phyloP scores from a whole-genome alignment of 257 asterid genomes.

The Prunella vulgaris region DNA sequence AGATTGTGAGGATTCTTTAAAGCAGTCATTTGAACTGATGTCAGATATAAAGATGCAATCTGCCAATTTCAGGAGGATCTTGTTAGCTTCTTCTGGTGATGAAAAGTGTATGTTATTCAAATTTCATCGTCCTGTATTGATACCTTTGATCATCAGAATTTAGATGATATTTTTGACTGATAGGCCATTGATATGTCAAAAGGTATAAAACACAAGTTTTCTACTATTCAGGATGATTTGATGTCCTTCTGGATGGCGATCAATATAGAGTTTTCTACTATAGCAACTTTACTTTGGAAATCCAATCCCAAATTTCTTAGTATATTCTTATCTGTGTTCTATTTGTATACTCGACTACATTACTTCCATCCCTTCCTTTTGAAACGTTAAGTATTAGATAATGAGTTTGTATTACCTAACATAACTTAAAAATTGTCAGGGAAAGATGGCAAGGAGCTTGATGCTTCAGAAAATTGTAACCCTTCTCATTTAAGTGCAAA shows the following conservation, averaged over 20 bases:
- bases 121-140: not conserved
- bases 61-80: conserved; percentile 48
- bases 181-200: not conserved
- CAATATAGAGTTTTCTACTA: not conserved
- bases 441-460: conserved; percentile 38
- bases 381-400: not conserved
- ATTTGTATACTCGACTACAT: too few relatives aligned
- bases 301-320: not conserved
- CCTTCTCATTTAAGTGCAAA: conserved; percentile 41
- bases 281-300: conserved; percentile 7
- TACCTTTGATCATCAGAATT: not conserved
- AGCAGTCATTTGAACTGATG: conserved; percentile 57
- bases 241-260: not conserved
- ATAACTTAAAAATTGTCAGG: conserved; percentile 54
- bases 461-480: conserved; percentile 29
- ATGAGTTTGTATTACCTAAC: conserved; percentile 5
- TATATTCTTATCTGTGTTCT: not conserved
- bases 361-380: too few relatives aligned
- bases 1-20: conserved; percentile 57
- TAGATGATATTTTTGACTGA: too few relatives aligned
- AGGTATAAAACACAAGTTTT: not conserved
- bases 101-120: conserved; percentile 32
- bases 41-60: conserved; percentile 60
- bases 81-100: conserved; percentile 48
- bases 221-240: not conserved